A percentile compares a stretch with the other conserved stretches of the same genome.
phyloP scores from a whole-genome alignment of 371 early-diverging fungal genomes.

The Mucor irregularis region DNA sequence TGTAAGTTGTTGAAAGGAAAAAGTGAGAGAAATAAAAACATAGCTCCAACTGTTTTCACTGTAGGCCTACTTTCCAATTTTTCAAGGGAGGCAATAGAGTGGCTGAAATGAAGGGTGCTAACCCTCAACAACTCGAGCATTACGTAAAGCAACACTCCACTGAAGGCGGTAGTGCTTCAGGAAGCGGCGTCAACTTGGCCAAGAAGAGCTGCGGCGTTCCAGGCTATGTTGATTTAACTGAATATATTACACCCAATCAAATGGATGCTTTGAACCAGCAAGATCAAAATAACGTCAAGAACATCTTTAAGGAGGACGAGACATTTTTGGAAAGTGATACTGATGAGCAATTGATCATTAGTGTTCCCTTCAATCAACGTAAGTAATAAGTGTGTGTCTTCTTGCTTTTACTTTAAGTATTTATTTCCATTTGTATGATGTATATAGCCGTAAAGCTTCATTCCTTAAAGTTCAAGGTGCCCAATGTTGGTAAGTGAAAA shows the following conservation, averaged over 20 bases:
- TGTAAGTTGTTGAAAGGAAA: slow-evolving; percentile 28
- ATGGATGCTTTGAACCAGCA: slow-evolving; percentile 89
- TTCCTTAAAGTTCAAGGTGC: slow-evolving; percentile 77
- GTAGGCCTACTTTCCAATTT: slow-evolving; percentile 66
- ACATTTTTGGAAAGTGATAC: slow-evolving; percentile 83
- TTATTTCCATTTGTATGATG: too few species aligned
- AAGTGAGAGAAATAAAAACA: neutral
- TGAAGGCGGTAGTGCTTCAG: slow-evolving; percentile 23
- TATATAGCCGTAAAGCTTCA: slow-evolving; percentile 84
- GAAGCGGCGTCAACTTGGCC: neutral
- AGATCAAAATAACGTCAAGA: slow-evolving; percentile 69
- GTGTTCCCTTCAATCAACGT: slow-evolving; percentile 84
- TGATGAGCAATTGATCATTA: slow-evolving; percentile 91
- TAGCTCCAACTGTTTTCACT: neutral
- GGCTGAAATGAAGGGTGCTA: slow-evolving; percentile 72
- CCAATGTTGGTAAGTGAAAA: slow-evolving; percentile 44
- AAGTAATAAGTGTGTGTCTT: too few species aligned
- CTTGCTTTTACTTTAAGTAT: too few species aligned
- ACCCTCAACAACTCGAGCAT: slow-evolving; percentile 52
- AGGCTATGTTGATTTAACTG: slow-evolving; percentile 70
- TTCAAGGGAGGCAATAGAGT: slow-evolving; percentile 66
- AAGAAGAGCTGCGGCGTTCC: slow-evolving; percentile 49
- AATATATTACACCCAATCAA: slow-evolving; percentile 71
- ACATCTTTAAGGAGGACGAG: slow-evolving; percentile 73
- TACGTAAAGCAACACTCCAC: slow-evolving; percentile 62